Conservation (phyloP, 1,139 yeast species). For the Yamadazyma triangularis region DNA sequence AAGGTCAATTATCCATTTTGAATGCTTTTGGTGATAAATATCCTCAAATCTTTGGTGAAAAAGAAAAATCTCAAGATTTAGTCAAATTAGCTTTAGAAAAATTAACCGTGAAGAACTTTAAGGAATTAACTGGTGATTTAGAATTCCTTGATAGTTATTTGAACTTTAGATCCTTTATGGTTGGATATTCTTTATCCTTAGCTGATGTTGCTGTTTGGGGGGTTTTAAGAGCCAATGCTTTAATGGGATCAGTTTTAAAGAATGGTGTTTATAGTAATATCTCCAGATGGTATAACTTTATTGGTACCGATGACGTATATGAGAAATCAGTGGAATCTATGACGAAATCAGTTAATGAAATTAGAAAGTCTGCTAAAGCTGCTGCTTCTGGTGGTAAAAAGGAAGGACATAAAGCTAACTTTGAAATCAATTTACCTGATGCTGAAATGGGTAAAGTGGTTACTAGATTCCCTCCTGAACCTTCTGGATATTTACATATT, state of each 20-base stretch:
- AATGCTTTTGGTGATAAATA: constrained; percentile 42
- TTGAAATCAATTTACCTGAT: constrained; percentile 85
- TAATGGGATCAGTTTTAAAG: constrained; percentile 87
- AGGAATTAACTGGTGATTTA: constrained; percentile 69
- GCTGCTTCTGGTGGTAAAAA: constrained; percentile 58
- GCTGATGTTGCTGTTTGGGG: constrained; percentile 96
- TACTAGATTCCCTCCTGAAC: constrained; percentile 93
- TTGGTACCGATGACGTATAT: constrained; percentile 60
- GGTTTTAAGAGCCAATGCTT: constrained; percentile 84
- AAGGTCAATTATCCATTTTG: constrained; percentile 42
- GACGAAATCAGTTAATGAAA: constrained; percentile 64
- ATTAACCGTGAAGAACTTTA: constrained; percentile 80
- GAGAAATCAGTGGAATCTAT: constrained; percentile 67
- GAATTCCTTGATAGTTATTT: constrained; percentile 75
- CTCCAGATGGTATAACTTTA: constrained; percentile 87
- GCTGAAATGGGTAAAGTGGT: constrained; percentile 93
- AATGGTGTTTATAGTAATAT: constrained; percentile 79
- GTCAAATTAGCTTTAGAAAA: constrained; percentile 62
- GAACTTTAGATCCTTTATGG: constrained; percentile 76
- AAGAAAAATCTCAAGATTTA: constrained; percentile 52
- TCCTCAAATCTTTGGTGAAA: constrained; percentile 32
- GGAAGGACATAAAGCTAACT: constrained; percentile 83
- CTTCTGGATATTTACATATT: constrained; percentile 86
- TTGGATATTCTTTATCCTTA: constrained; percentile 60
- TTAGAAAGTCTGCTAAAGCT: constrained; percentile 64